Percentiles rank a stretch among this genome's conserved stretches.
Evolutionary conservation across 2,329 filamentous ascomycete species (phyloP).

Genomic region (Hyphodiscus sp.): DNA sequence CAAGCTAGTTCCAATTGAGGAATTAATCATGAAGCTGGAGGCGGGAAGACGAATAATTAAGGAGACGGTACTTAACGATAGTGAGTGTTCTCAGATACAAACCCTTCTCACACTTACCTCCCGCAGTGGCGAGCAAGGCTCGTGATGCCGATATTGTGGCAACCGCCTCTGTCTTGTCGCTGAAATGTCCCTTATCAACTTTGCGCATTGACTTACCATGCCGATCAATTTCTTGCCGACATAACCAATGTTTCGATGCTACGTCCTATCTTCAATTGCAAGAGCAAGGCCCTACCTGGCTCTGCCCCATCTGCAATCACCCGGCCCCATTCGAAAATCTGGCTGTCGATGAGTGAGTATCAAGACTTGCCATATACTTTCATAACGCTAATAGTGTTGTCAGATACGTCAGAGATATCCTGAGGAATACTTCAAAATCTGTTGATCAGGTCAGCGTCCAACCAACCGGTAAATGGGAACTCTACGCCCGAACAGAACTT

Average conservation of each 20-base stretch:
- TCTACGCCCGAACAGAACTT: conserved; percentile 19
- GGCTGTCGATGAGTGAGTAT: conserved; percentile 74
- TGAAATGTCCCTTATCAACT: conserved; percentile 89
- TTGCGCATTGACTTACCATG: conserved; percentile 75
- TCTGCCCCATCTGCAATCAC: conserved; percentile 91
- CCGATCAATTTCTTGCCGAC: conserved; percentile 71
- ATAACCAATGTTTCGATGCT: conserved; percentile 94
- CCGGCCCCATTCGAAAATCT: conserved; percentile 72
- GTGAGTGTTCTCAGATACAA: conserved; percentile 43
- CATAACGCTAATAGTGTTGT: conserved; percentile 11
- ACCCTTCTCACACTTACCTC: neutral
- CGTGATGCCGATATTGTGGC: conserved; percentile 85
- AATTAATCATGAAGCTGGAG: conserved; percentile 63
- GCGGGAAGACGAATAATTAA: conserved; percentile 68
- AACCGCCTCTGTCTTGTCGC: conserved; percentile 78
- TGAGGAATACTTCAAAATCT: conserved; percentile 62
- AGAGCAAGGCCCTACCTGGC: conserved; percentile 93
- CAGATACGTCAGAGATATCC: conserved; percentile 82
- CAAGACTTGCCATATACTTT: conserved; percentile 7
- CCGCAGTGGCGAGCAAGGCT: conserved; percentile 68
- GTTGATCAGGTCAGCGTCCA: conserved; percentile 87
- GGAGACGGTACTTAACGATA: conserved; percentile 73
- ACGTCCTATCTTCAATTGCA: conserved; percentile 88
- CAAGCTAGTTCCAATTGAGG: conserved; percentile 61
- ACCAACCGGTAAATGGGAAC: conserved; percentile 72